Evolutionary conservation across 2,329 filamentous ascomycete genomes (phyloP), one percentile per base, ranked within the genome.

Genomic region (Arthrobotrys conoides): DNA sequence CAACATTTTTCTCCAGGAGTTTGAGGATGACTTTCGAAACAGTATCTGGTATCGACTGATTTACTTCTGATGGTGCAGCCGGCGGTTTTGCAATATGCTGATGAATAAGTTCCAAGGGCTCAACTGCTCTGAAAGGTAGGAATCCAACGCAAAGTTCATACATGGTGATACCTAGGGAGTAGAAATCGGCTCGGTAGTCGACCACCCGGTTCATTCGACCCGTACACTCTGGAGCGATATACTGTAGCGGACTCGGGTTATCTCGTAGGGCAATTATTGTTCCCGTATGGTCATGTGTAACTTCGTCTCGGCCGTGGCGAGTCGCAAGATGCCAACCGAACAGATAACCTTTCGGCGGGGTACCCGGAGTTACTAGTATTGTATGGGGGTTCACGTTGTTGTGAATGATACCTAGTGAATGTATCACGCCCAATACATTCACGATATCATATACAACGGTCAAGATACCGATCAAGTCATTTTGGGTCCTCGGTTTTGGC

Each of bases 201-300:
- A 82, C 81, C 6, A 81, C 80, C 44, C 82, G 80, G 68, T 82
- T 82, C 82, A 82, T 82, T 51, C 82, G 80, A 46, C 82, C 82
- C 5, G 82, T 82, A 48, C 81, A 82, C 64, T 82, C 82, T 14
- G 82, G 82, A 12, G 82, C 82, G n/a, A 82, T 82, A 36, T 82
- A 82, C 63, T 82, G 82, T 20, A 82, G 59, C 10, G 82, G 82
- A 6, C 78, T 81, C 10, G 81, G 81, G 55, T 82, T 82, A 49
- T 82, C 80, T 36, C 80, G 80, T 24, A 82, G 36, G 61, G 81
- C 72, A n/a, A 81, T 79, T 44, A 80, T 72, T 10, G 81, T 78
- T 27, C 78, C 80, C 24, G 69, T 22, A 18, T 81, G 80, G 44
- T 80, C 81, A 38, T 78, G 75, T 14, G 75, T 24, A n/a, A 81